These are phyloP conservation scores for Elsinoe batatas DNA, from an alignment of 2,329 filamentous ascomycete species.

Conservation along the genomic window DNA sequence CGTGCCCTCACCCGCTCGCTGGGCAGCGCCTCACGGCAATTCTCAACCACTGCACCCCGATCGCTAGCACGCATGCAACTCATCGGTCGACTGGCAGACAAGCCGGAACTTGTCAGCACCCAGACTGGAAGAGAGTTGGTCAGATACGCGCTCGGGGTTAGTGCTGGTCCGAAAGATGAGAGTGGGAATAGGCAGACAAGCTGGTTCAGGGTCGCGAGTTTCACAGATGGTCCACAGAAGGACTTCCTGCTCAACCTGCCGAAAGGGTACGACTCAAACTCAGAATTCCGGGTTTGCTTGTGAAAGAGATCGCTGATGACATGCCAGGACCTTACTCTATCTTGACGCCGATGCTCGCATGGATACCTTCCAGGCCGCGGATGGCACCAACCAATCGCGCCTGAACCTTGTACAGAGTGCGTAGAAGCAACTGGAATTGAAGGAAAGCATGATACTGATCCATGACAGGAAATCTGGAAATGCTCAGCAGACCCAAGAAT, in stretches of 20 bases:
- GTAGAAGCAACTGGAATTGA: slow-evolving; percentile 28
- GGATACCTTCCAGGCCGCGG: slow-evolving; percentile 54
- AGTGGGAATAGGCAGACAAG: slow-evolving; percentile 57
- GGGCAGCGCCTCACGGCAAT: slow-evolving; percentile 50
- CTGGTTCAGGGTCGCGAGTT: slow-evolving; percentile 76
- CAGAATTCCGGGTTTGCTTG: no score
- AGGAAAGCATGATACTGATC: slow-evolving; percentile 2
- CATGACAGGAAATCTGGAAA: slow-evolving; percentile 37
- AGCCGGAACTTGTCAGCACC: slow-evolving; percentile 65
- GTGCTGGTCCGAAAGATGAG: slow-evolving; percentile 56
- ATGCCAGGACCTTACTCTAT: slow-evolving; percentile 60
- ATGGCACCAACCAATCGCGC: slow-evolving; percentile 54
- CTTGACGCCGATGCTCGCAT: slow-evolving; percentile 75
- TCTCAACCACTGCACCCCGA: slow-evolving; percentile 58
- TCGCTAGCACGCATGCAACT: slow-evolving; percentile 71
- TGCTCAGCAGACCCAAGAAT: slow-evolving; percentile 33
- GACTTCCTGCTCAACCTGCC: slow-evolving; percentile 63
- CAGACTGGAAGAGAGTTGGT: slow-evolving; percentile 64
- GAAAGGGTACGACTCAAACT: slow-evolving; percentile 61
- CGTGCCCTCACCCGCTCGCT: slow-evolving; percentile 38
- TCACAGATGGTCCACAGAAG: slow-evolving; percentile 56
- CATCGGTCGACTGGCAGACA: slow-evolving; percentile 71
- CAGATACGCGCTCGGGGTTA: slow-evolving; percentile 66
- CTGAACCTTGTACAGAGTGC: slow-evolving; percentile 74
- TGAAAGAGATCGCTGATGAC: neutral